Evolutionary conservation across 495 filamentous ascomycete species (phyloP), one percentile per base, ranked within the genome.

Genomic region (Oleoguttula mirabilis): DNA sequence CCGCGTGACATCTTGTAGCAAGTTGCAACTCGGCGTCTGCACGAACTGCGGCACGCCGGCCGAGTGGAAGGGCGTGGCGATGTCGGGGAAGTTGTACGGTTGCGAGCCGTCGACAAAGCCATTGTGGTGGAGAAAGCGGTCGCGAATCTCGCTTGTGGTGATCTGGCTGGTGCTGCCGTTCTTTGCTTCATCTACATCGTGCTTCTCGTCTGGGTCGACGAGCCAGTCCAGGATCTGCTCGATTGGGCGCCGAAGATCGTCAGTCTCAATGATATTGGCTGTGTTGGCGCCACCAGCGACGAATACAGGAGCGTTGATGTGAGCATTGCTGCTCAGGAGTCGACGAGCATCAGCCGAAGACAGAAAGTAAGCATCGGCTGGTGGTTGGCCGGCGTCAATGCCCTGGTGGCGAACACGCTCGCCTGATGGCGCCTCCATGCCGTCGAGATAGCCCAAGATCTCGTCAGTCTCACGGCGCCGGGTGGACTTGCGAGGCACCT

Each of bases 51-150:
- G 36, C 14, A 24, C 14, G 6, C 34, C 34, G n/a, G 10, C 7
- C 2, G 22, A 21, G 19, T 39, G 20, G 16, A 39, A 39, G 2
- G 20, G 36, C 12, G 3, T 5, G 20, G 36, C 10, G 20, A 15
- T 24, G 19, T 39, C 36, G 6, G 36, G 36, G 6, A 39, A 4
- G 19, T 39, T 39, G 20, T n/a, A 39, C 19, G 21, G 36, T n/a
- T n/a, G n/a, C 22, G 19, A n/a, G 12, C 36, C 20, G 10, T 8
- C 3, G 15, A 22, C 16, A 14, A 4, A 19, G 3, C 34, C 16
- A 21, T 24, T 39, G n/a, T n/a, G n/a, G 14, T 3, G 15, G n/a
- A 3, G 10, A n/a, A 24, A 24, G 20, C 20, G 36, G 12, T 23
- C 7, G 20, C 36, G 36, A 11, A 39, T 24, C 19, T 39, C 20